These are phyloP conservation scores for Albatrellus ellisii DNA, from an alignment of 768 basidiomycete species.

Conservation along the genomic window DNA sequence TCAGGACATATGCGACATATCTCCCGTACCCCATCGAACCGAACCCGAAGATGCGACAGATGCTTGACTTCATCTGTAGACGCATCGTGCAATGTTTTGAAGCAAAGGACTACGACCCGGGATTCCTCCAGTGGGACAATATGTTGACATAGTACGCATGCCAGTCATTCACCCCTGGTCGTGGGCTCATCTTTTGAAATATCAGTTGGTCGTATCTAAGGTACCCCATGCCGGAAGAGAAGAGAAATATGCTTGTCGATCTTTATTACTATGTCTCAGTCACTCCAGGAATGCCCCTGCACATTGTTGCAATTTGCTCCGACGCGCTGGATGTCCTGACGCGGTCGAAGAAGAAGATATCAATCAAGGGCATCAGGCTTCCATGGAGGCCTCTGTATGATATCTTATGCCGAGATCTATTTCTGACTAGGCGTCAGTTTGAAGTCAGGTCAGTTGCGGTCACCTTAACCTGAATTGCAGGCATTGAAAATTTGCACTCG, in stretches of 20 bases:
- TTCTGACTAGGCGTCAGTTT: conserved; percentile 62
- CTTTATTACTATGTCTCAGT: conserved; percentile 69
- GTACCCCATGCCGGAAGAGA: conserved; percentile 76
- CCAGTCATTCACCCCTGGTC: background rate
- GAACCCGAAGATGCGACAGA: conserved; percentile 57
- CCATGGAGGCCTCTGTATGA: conserved; percentile 75
- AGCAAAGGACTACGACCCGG: conserved; percentile 74
- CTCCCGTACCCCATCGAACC: conserved; percentile 73
- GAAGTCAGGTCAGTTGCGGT: conserved; percentile 51
- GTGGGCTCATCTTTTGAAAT: conserved; percentile 9
- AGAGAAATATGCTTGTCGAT: conserved; percentile 58
- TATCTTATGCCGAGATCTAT: conserved; percentile 59
- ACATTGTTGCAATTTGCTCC: conserved; percentile 51
- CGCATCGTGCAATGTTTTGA: conserved; percentile 62
- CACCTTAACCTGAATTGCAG: background rate
- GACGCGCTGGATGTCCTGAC: conserved; percentile 49
- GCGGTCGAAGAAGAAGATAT: conserved; percentile 59
- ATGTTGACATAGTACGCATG: conserved; percentile 56
- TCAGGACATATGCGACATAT: conserved; percentile 46
- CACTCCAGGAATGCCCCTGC: conserved; percentile 63
- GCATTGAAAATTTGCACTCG: background rate
- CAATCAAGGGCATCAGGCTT: conserved; percentile 67
- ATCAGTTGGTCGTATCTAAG: conserved; percentile 70
- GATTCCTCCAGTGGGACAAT: conserved; percentile 69
- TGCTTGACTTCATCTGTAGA: conserved; percentile 61